Conservation (phyloP, 345 rosid genomes). For the Durio zibethinus region DNA sequence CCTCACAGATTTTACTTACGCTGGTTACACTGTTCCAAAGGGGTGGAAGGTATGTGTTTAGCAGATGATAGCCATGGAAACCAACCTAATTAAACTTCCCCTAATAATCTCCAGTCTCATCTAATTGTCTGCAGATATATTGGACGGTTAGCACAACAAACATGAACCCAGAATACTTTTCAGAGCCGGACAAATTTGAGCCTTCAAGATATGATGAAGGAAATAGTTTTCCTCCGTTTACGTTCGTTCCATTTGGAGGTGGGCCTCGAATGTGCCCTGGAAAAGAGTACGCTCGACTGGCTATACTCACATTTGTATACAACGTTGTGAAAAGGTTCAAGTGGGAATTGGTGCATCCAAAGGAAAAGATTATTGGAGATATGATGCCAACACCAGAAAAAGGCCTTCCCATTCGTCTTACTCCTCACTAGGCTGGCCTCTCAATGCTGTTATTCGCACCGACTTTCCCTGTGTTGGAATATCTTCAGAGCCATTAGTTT, state of each 20-base stretch:
- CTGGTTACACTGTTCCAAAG: conserved; percentile 51
- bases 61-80: not conserved
- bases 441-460: too few relatives aligned
- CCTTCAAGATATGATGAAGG: conserved; percentile 29
- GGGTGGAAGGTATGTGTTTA: conserved; percentile 33
- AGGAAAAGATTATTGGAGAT: conserved; percentile 33
- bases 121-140: conserved; percentile 10
- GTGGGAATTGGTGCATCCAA: conserved; percentile 7
- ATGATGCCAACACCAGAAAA: conserved; percentile 50
- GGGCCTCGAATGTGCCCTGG: conserved; percentile 19
- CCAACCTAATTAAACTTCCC: not conserved
- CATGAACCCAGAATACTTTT: conserved; percentile 26
- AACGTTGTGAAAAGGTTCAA: conserved; percentile 13
- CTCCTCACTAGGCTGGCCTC: conserved; percentile 1
- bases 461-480: too few relatives aligned
- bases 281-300: conserved; percentile 17
- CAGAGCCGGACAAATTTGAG: conserved; percentile 31
- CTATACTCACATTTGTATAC: not conserved
- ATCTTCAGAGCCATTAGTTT: not conserved
- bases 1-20: conserved; percentile 40
- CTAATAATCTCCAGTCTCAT: not conserved
- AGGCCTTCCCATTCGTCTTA: conserved; percentile 44
- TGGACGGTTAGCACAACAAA: conserved; percentile 29
- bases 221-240: not conserved
- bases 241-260: conserved; percentile 12